phyloP scores from a whole-genome alignment of 2,329 filamentous ascomycete species.

The Alternaria incomplexa region DNA sequence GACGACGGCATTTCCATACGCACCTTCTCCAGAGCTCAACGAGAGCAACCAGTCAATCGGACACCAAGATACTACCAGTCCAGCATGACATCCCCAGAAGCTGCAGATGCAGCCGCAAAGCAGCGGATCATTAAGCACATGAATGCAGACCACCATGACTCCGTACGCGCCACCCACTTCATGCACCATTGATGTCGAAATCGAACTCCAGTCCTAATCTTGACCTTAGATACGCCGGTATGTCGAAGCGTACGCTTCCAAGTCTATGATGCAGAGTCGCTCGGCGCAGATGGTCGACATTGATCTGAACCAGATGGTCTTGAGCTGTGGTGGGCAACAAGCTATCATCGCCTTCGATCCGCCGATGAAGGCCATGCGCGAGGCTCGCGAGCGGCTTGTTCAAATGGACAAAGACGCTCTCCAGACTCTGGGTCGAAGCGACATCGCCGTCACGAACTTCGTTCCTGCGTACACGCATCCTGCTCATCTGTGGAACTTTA shows the following conservation, averaged over 20 bases:
- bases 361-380: conserved; percentile 69
- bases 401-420: conserved; percentile 72
- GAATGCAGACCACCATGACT: conserved; percentile 80
- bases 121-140: conserved; percentile 78
- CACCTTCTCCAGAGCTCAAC: neutral
- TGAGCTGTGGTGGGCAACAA: conserved; percentile 60
- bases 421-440: conserved; percentile 64
- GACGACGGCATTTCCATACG: conserved; percentile 1
- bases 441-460: conserved; percentile 62
- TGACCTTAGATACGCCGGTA: conserved; percentile 67
- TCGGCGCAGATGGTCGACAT: conserved; percentile 70
- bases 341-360: conserved; percentile 69
- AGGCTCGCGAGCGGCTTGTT: conserved; percentile 73
- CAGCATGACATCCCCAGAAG: conserved; percentile 38
- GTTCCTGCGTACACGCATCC: conserved; percentile 55
- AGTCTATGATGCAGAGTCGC: conserved; percentile 63
- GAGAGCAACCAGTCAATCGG: neutral
- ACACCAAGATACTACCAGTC: neutral
- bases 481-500: conserved; percentile 61
- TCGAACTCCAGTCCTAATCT: conserved; percentile 8
- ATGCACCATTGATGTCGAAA: neutral
- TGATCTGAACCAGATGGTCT: conserved; percentile 65
- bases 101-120: conserved; percentile 59
- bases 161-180: conserved; percentile 50
- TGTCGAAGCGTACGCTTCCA: conserved; percentile 71